Evolutionary conservation across 306 rosid genomes (phyloP), one percentile per base, ranked within the genome.

Genomic region (Abrus precatorius): DNA sequence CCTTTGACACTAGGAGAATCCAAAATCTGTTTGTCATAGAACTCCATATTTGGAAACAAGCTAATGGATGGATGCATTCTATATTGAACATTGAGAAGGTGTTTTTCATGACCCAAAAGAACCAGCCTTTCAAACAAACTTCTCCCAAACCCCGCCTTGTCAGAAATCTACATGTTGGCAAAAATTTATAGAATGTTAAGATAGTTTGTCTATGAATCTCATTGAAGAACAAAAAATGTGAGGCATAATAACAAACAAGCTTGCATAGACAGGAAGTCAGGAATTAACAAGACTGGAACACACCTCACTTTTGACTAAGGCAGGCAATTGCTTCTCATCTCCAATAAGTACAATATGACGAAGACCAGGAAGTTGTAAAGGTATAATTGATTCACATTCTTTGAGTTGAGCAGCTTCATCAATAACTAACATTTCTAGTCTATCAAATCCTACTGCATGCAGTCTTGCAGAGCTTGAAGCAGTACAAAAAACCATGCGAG

Each of bases 321-420:
- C 84, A 49, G 87, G 85, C 60, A 85, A 81, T 63, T 85, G 88
- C 64, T 79, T 78, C 57, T 79, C 87, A 29, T 85, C 91, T 55
- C 91, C 91, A 47, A 85, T 44, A 36, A 87, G 85, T 33, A 87
- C 75, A 72, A 70, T 81, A 79, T 84, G 86, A 20, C 68, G 83
- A 77, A 87, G 76, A 47, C 83, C 55, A 0, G 86, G 86, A 28
- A 82, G 83, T 64, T 82, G 90, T 66, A 84, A 61, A 50, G 86
- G 88, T 63, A 87, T 84, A 13, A 49, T 65, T 50, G 88, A 75
- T 61, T 87, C 88, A 64, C 88, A 81, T 75, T 87, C 90, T 82
- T 84, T 87, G 52, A 87, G 84, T 76, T 82, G 86, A 48, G 88
- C 90, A 11, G 85, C 90, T 82, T 87, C 90, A 79, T 88, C 91